Evolutionary conservation across 768 basidiomycete genomes (phyloP).

Genomic region (Russula sp.): DNA sequence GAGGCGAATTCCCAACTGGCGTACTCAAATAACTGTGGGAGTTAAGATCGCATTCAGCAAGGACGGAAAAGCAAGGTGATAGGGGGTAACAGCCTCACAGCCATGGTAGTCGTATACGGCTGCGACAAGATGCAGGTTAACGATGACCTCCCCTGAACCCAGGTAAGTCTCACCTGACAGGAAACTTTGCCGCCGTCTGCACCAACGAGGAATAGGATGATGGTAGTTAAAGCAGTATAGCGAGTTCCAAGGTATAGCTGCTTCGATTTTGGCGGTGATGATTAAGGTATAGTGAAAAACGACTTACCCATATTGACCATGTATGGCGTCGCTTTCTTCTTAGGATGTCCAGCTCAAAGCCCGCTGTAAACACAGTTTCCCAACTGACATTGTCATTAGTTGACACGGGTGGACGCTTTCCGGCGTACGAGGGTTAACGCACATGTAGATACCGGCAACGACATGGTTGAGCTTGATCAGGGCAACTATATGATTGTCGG

Average conservation of each 20-base stretch:
- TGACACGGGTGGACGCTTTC: neutral
- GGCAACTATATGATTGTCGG: neutral
- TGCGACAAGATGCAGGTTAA: neutral
- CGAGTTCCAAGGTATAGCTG: constrained; percentile 13
- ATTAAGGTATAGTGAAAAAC: neutral
- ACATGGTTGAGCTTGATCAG: neutral
- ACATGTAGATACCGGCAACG: neutral
- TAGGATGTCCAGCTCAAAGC: constrained; percentile 1
- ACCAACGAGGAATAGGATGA: neutral
- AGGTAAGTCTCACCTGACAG: neutral
- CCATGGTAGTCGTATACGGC: neutral
- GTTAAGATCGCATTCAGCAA: neutral
- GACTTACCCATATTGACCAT: constrained; percentile 7
- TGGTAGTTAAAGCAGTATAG: neutral
- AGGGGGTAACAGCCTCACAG: neutral
- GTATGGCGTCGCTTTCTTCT: neutral
- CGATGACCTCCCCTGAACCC: neutral
- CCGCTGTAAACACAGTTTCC: neutral
- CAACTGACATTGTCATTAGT: neutral
- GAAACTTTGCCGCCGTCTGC: neutral
- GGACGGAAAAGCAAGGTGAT: neutral
- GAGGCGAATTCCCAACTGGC: neutral
- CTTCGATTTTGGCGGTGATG: neutral
- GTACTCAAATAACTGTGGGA: neutral
- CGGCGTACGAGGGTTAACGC: neutral